Base-by-base conservation (phyloP, 306 rosid species). In the Lotus japonicus region DNA sequence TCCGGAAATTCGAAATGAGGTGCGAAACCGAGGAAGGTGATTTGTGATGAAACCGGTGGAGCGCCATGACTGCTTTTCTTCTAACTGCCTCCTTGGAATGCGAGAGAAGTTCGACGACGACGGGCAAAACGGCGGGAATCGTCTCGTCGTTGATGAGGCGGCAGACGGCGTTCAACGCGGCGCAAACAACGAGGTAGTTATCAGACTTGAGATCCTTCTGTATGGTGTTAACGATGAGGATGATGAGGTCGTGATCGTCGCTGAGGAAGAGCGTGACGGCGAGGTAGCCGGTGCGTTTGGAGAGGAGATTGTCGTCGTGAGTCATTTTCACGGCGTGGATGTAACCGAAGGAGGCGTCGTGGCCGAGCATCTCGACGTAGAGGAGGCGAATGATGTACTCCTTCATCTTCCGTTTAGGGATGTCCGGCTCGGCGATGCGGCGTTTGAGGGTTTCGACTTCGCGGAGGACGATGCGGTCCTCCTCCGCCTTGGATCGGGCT, bases 311-410 rank as follows among this genome's bases (percentile, higher is more conserved):
- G 50, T 95, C 91, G 73, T 95, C 86, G 71, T 95, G 99, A 0
- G 99, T 95, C 96, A 95, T 95, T 67, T 95, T 95, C 1, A 95
- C 96, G 69, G 99, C 99, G 79, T 87, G 99, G 74, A 95, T 95
- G 81, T 95, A 88, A 0, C 90, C 97, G 54, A 95, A 95, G 2
- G 99, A 94, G 0, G 96, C 89, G 55, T 90, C 96, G 75, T 94
- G 90, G 46, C 97, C 96, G 33, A 90, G 96, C 99, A 94, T 94
- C 73, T 94, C 96, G 15, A 94, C 87, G 54, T 90, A 94, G 59
- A 90, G 88, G 59, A 94, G 96, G 49, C 97, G 87, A 4, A 90
- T 87, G 72, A 90, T 84, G 81, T 77, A 94, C 79, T 94, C 99
- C 81, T 95, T 95, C 96, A 95, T 95, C 89, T 90, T 90, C 18